Base-by-base conservation (phyloP, 805 yeast species). In the Debaryomyces tyrocola region DNA sequence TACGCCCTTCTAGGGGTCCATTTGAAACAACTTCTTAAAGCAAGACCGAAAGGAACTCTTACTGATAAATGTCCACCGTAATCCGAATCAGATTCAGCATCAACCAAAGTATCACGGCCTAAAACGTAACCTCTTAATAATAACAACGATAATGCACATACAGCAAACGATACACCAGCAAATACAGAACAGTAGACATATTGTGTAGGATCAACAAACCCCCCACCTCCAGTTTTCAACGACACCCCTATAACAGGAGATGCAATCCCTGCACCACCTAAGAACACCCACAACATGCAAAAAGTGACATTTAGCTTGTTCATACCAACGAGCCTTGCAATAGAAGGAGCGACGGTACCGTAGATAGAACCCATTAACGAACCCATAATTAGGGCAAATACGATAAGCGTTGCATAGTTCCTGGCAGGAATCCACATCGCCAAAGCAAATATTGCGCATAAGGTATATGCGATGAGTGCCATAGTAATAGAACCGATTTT, bases 231-330 rank as follows among this genome's bases (percentile, higher is more conserved):
- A 18, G 54, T 47, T 47, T 79, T 80, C 40, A 83, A 65, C 9
- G 74, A 62, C 14, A 81, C 69, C 5, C 88, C 88, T 48, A 84
- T 75, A 18, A 83, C 73, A 1, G 88, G 88, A 1, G 87, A 75
- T 1, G 72, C 76, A n/a, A 79, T 60, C 2, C 81, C 80, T 28
- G 78, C 66, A 0, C 65, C 47, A 7, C 85, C 87, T 38, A 76
- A 56, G 31, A 74, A 61, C 11, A 73, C 54, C 87, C 86, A 83
- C 4, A 77, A 52, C 78, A 80, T 70, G 15, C 80, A 76, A 43
- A 75, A 64, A 0, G 74, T 62, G 14, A 79, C 75, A 38, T 77
- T 77, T 56, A 82, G 60, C 51, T 77, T 79, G 33, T 70, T 59
- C 27, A 83, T 59, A 0, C 89, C 89, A 14, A 77, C 77, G 20